Evolutionary conservation across 2,329 filamentous ascomycete species (phyloP).

Genomic region (Thelonectria rubi): DNA sequence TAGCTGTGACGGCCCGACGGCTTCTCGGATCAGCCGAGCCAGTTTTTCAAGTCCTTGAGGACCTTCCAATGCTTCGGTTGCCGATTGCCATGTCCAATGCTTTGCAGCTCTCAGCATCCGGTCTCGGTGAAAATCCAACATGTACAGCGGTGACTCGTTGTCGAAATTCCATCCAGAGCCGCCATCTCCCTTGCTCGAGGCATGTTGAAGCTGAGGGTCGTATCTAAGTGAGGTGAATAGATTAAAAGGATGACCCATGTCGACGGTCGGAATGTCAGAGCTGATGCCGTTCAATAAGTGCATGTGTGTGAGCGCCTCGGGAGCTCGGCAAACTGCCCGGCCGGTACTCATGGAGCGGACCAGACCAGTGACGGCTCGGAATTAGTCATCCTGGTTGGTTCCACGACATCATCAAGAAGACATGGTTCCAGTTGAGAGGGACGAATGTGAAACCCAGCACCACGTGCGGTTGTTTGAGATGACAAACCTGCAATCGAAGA

Average conservation of each 20-base stretch:
- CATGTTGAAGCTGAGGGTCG: conserved; percentile 65
- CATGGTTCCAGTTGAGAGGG: neutral
- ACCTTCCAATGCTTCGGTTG: conserved; percentile 56
- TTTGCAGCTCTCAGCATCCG: conserved; percentile 73
- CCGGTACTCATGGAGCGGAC: neutral
- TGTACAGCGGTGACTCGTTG: conserved; percentile 74
- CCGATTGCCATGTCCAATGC: conserved; percentile 64
- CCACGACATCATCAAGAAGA: neutral
- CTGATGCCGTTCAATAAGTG: neutral
- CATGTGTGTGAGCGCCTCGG: conserved; percentile 1
- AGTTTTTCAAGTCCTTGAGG: conserved; percentile 56
- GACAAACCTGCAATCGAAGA: neutral
- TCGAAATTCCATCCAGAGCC: conserved; percentile 63
- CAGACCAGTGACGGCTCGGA: neutral
- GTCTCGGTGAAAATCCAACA: conserved; percentile 80
- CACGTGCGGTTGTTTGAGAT: neutral
- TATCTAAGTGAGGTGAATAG: conserved; percentile 79
- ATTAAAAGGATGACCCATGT: conserved; percentile 59
- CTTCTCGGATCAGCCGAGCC: conserved; percentile 42
- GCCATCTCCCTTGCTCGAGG: conserved; percentile 50
- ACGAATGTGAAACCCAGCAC: neutral
- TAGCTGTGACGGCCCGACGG: conserved; percentile 48
- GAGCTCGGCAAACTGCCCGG: conserved; percentile 20
- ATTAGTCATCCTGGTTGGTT: conserved; percentile 15
- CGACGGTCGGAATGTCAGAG: conserved; percentile 8